Evolutionary conservation across 345 rosid species (phyloP).

Genomic region (Acer yangbiense): DNA sequence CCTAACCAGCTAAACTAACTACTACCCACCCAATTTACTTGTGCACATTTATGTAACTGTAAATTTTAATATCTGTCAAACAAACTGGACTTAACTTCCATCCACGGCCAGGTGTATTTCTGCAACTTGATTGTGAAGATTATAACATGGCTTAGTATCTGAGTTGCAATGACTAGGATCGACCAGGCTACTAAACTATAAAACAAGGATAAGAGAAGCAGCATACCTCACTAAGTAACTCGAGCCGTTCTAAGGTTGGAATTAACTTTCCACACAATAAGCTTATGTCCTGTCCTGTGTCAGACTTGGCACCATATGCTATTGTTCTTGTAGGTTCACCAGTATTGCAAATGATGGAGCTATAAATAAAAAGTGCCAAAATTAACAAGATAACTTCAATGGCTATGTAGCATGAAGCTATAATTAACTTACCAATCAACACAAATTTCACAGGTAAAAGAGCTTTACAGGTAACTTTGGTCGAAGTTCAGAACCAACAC

Average conservation of each 20-base stretch:
- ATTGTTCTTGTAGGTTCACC: slow-evolving; percentile 33
- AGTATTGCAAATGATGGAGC: slow-evolving; percentile 44
- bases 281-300: slow-evolving; percentile 44
- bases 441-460: background rate
- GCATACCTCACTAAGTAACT: slow-evolving; percentile 76
- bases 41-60: background rate
- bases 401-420: background rate
- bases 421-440: background rate
- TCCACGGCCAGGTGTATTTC: background rate
- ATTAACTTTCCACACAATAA: slow-evolving; percentile 59
- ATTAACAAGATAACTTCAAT: background rate
- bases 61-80: background rate
- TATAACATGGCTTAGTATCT: background rate
- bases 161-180: background rate
- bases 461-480: background rate
- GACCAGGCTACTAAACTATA: background rate
- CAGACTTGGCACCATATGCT: slow-evolving; percentile 45
- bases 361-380: slow-evolving; percentile 30
- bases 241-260: slow-evolving; percentile 79
- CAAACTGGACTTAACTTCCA: background rate
- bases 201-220: slow-evolving; percentile 13
- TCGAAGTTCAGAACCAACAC: background rate
- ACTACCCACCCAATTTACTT: background rate
- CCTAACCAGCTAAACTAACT: background rate
- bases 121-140: background rate